Percentiles rank a stretch among this genome's conserved stretches.
These are phyloP conservation scores for Neonectria punicea DNA, from an alignment of 2,329 filamentous ascomycete species.

Conservation along the genomic window DNA sequence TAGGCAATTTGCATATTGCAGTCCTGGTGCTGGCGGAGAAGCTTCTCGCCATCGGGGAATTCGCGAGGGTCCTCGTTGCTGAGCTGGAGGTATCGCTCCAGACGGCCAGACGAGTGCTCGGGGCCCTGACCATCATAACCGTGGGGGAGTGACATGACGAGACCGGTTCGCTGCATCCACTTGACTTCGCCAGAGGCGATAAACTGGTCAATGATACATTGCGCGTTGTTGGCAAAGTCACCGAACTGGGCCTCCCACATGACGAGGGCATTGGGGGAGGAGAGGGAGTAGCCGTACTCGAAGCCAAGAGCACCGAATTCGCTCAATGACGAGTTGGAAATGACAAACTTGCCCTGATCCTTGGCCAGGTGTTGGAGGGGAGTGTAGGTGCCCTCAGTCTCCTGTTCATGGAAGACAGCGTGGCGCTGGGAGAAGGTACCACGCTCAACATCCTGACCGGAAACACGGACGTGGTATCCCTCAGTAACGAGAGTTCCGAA, in stretches of 20 bases:
- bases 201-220: slow-evolving; percentile 99
- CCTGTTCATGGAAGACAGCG: slow-evolving; percentile 96
- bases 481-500: slow-evolving; percentile 92
- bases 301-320: slow-evolving; percentile 85
- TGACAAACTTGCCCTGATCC: slow-evolving; percentile 95
- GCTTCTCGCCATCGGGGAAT: slow-evolving; percentile 88
- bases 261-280: slow-evolving; percentile 94
- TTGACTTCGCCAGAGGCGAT: slow-evolving; percentile 97
- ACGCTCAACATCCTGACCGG: slow-evolving; percentile 98
- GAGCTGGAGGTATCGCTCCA: slow-evolving; percentile 97
- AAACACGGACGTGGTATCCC: slow-evolving; percentile 96
- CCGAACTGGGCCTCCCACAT: slow-evolving; percentile 99
- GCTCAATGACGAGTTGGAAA: slow-evolving; percentile 91
- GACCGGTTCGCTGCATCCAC: slow-evolving; percentile 97
- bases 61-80: slow-evolving; percentile 97
- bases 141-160: slow-evolving; percentile 96
- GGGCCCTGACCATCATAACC: slow-evolving; percentile 98
- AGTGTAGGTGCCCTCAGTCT: slow-evolving; percentile 91
- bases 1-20: slow-evolving; percentile 99
- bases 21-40: slow-evolving; percentile 97
- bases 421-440: slow-evolving; percentile 99
- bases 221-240: slow-evolving; percentile 99
- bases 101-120: slow-evolving; percentile 96
- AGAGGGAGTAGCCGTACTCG: slow-evolving; percentile 98
- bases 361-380: slow-evolving; percentile 89